A percentile compares a stretch with the other conserved stretches of the same genome.
Evolutionary conservation across 306 rosid genomes (phyloP).

Genomic region (Prunus campanulata): DNA sequence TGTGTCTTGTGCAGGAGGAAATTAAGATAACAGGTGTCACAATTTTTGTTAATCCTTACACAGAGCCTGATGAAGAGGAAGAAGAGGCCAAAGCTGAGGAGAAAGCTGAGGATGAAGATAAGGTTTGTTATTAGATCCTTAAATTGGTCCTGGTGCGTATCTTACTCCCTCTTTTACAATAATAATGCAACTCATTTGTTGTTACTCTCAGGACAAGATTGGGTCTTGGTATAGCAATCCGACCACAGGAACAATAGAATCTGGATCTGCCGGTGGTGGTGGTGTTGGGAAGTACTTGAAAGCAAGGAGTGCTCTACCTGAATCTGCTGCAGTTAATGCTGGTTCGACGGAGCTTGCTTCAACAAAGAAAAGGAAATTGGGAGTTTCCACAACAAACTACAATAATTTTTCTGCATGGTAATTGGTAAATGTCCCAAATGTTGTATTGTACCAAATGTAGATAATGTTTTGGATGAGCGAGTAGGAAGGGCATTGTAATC

Average conservation of each 20-base stretch:
- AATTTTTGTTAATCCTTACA: conserved; percentile 79
- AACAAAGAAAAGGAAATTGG: conserved; percentile 75
- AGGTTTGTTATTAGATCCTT: conserved; percentile 47
- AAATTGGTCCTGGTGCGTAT: conserved; percentile 4
- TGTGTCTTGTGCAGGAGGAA: conserved; percentile 67
- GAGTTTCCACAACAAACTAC: conserved; percentile 25
- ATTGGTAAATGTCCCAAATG: conserved; percentile 16
- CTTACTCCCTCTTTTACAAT: background rate
- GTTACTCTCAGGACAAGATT: conserved; percentile 63
- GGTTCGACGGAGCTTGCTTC: conserved; percentile 27
- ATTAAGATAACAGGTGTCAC: conserved; percentile 78
- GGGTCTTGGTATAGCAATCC: conserved; percentile 96
- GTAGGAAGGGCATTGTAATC: background rate
- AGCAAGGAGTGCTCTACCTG: conserved; percentile 49
- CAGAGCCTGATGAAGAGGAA: conserved; percentile 91
- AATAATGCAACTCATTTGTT: background rate
- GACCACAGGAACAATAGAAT: conserved; percentile 56
- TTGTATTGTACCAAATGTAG: conserved; percentile 26
- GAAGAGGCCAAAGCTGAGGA: conserved; percentile 55
- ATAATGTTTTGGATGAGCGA: background rate
- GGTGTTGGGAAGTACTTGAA: conserved; percentile 91
- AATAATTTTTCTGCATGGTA: conserved; percentile 84
- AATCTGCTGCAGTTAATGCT: conserved; percentile 43
- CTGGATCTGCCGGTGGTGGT: conserved; percentile 46
- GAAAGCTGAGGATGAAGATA: conserved; percentile 72